Base-by-base conservation (phyloP, 225 moss, liverwort and hornwort species). In the Sphagnum contortum region DNA sequence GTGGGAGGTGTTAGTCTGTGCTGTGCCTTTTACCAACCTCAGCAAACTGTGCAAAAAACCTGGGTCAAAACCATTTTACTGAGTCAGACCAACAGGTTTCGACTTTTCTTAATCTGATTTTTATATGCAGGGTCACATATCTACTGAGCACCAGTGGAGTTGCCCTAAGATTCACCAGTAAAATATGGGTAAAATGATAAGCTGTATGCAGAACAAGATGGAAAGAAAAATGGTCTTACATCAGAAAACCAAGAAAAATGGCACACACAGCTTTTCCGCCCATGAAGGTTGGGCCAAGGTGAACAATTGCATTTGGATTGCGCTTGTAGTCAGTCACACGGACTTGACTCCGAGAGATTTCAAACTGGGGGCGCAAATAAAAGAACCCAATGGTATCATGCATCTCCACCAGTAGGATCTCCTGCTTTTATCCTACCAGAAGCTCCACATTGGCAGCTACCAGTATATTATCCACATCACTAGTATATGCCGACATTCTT, bases 391-490 rank as follows among this genome's bases (percentile, higher is more conserved):
- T 83, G 0, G 88, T 66, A 59, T 82, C 75, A 69, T 90, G 88
- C 93, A 90, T 88, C 67, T 93, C 93, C 55, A 88, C 69, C 55
- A 90, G 69, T 76, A 88, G 72, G 55, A 72, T 59, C 9, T 77
- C 80, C 7, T 74, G 56, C 9, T 69, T 63, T 48, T 55, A 50
- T 47, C 90, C 93, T 65, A 80, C 83, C 70, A 90, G 74, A 44
- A 86, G 74, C 48, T 86, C 89, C 64, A 93, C 84, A 73, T 86
- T 93, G 46, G 93, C 88, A 45, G 86, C 75, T 53, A 90, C 71
- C 12, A 93, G 56, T 3, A 90, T 86, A 66, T 87, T 93, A 55
- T 90, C 83, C 45, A 94, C 86, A 51, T 94, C 89, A 76, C 94
- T 94, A 0, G 89, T 74, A 57, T 84, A 94, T 3, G 91, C 80